Base-by-base conservation (phyloP, 805 yeast species). In the Blastobotrys terrestris region DNA sequence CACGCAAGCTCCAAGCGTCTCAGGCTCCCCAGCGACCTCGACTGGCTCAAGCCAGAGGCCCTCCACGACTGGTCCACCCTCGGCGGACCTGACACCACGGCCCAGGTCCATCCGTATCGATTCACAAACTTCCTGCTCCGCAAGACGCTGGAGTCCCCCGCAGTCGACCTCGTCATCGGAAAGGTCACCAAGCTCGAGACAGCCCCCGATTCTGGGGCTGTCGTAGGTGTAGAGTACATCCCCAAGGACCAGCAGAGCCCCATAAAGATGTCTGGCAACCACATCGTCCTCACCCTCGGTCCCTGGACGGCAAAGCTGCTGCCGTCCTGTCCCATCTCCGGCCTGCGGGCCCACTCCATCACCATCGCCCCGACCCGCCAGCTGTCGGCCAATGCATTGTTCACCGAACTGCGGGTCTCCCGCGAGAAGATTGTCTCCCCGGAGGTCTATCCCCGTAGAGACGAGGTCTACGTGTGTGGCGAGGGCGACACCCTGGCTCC, bases 401-500 rank as follows among this genome's bases (percentile, higher is more conserved):
- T 92, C 72, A 89, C 98, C 4, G 98, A 94, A 68, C 75, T 92
- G 56, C 83, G 83, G 63, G 73, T 87, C 35, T 26, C n/a, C 80
- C 78, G n/a, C 44, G 50, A 49, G n/a, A 60, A 65, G 21, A 57
- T 57, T 51, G 91, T 87, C 20, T 81, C 95, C 1, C 99, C 99
- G 0, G 99, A 92, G 66, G 82, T 94, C 57, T 92, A 92, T 67
- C 96, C 98, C 6, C 79, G 99, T 66, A 85, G 83, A 62, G 97
- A 92, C 69, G 99, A 94, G 69, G 94, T 92, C 43, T 92, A 91
- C 63, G 94, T 94, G 1, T 92, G 98, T 71, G 98, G 99, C 45
- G 99, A 94, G 69, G 96, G 97, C 46, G 97, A 90, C 64, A 83
- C 95, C 1, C 77, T 85, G 18, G 95, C 87, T 21, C 91, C 87